Base-by-base conservation (phyloP, 208 protist genomes). In the Strigomonas culicis region DNA sequence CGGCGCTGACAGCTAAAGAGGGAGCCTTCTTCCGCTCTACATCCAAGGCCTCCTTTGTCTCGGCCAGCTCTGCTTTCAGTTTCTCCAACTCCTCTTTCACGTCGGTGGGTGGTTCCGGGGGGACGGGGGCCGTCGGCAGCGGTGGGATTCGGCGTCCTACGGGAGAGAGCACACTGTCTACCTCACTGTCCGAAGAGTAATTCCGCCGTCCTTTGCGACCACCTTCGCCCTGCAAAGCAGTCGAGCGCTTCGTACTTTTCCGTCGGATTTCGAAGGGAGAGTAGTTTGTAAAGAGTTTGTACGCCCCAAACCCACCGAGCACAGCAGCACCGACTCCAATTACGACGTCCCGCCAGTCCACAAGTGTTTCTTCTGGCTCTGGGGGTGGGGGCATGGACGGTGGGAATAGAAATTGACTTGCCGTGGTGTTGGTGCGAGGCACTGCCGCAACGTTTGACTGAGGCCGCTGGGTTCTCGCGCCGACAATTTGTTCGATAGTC, bases 251-350 rank as follows among this genome's bases (percentile, higher is more conserved):
- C 31, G 88, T 78, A 4, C 66, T 70, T 60, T 91, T 94, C 32
- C 84, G 83, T 28, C 85, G 78, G 28, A 94, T 64, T 64, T 94
- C 88, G 67, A 86, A 92, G 19, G 88, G 85, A 2, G 85, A 92
- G 69, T 89, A 94, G 28, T 68, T 63, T 55, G 84, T 68, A 67
- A 92, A 90, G 50, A 85, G 70, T 57, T 89, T 92, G 47, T 78
- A 75, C 4, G 70, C 82, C 11, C 73, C 74, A 41, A 88, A 50
- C 24, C 72, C 75, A 28, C 71, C 64, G 32, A 91, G 49, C 24
- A 79, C 68, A 10, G 83, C 75, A 17, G 81, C 85, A 15, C 85
- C 88, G 22, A 72, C 53, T 25, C 71, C 85, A 69, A 94, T 94
- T 34, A 94, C 83, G 25, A 81, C 75, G 70, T 94, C 83, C 32